Conservation (phyloP, 306 rosid genomes). For the Ziziphus jujuba region DNA sequence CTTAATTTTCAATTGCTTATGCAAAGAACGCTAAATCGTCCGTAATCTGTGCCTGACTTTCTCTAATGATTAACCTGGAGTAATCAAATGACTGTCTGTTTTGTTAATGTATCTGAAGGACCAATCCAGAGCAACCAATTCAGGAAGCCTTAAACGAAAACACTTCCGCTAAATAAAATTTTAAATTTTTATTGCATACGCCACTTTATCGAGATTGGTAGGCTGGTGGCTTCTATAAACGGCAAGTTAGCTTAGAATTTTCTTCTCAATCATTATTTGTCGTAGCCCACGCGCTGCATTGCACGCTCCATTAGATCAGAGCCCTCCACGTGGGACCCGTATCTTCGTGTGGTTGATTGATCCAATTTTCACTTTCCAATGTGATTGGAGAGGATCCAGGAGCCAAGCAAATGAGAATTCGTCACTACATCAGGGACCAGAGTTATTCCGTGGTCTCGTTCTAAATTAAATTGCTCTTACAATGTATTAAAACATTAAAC, state of each 20-base stretch:
- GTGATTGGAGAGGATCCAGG: background rate
- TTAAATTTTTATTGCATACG: too few species aligned
- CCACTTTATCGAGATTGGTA: too few species aligned
- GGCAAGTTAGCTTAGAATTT: too few species aligned
- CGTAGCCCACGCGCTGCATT: too few species aligned
- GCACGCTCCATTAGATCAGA: too few species aligned
- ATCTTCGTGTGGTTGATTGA: background rate
- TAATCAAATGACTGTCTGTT: background rate
- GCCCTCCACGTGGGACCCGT: too few species aligned
- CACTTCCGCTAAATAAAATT: background rate
- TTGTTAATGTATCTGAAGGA: conserved; percentile 5
- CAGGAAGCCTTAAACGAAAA: background rate
- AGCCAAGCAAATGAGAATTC: background rate
- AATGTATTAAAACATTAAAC: too few species aligned
- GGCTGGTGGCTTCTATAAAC: too few species aligned
- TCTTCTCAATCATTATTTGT: too few species aligned
- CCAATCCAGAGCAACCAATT: background rate
- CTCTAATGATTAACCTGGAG: background rate
- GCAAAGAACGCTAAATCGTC: background rate
- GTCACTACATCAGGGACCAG: background rate
- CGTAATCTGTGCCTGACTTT: background rate
- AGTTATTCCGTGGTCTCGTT: background rate
- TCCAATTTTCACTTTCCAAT: background rate
- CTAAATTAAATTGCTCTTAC: too few species aligned
- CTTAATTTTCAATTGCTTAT: background rate